These are phyloP conservation scores for Rhynchospora breviuscula DNA, from an alignment of 176 grass and related monocot species.

Conservation along the genomic window DNA sequence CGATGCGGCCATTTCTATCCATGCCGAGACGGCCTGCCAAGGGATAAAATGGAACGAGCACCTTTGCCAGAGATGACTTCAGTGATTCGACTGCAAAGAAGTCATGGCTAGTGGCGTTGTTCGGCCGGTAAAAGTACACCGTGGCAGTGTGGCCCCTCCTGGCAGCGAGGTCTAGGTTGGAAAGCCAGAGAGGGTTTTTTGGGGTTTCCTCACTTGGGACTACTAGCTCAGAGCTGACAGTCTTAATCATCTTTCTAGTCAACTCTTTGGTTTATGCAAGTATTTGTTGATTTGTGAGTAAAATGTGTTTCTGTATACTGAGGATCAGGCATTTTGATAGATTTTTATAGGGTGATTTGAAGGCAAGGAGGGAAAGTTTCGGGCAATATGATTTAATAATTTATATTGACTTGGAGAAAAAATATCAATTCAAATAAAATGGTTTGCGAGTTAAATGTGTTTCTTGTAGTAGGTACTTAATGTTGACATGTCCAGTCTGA, in stretches of 20 bases:
- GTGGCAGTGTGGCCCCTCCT: conserved; percentile 40
- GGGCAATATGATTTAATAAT: too few species aligned
- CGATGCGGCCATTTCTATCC: conserved; percentile 25
- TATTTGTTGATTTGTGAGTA: not conserved
- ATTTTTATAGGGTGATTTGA: too few species aligned
- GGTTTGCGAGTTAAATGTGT: too few species aligned
- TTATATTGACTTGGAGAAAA: too few species aligned
- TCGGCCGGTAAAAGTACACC: conserved; percentile 42
- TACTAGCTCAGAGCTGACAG: not conserved
- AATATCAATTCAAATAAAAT: too few species aligned
- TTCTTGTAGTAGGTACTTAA: too few species aligned
- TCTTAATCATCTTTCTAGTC: not conserved
- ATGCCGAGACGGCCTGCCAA: conserved; percentile 45
- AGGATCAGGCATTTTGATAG: too few species aligned
- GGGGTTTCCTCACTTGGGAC: conserved; percentile 15
- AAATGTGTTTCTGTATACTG: not conserved
- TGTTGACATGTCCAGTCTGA: too few species aligned
- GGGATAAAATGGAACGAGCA: conserved; percentile 54
- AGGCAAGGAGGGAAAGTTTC: too few species aligned
- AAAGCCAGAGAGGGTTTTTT: conserved; percentile 35
- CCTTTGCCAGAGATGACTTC: conserved; percentile 35
- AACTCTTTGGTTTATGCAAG: too few species aligned
- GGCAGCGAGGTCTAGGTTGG: conserved; percentile 49
- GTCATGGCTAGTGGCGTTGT: not conserved
- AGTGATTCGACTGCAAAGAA: conserved; percentile 34